Conservation (phyloP, 2,329 filamentous ascomycete genomes). For the Trichoderma guizhouense region DNA sequence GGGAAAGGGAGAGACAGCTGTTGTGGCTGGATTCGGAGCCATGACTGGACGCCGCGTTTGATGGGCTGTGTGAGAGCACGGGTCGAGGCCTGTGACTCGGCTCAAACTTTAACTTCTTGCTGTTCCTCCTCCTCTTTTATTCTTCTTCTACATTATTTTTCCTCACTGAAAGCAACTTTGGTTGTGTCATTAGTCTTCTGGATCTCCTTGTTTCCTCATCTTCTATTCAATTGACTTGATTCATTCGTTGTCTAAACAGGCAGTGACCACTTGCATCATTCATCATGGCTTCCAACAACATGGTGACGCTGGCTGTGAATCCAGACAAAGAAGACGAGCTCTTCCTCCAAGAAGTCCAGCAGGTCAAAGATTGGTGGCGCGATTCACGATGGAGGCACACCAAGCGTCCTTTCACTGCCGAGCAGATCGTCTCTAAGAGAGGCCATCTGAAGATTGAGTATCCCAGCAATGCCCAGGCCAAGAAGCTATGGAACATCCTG, state of each 20-base stretch:
- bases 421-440: conserved; percentile 95
- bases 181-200: neutral
- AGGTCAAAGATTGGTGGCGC: conserved; percentile 91
- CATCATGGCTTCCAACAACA: conserved; percentile 60
- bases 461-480: conserved; percentile 80
- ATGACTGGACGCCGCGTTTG: conserved; percentile 8
- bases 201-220: neutral
- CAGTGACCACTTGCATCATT: conserved; percentile 19
- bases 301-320: conserved; percentile 56
- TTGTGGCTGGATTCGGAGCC: conserved; percentile 6
- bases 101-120: conserved; percentile 4
- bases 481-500: conserved; percentile 92
- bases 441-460: conserved; percentile 89
- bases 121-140: neutral
- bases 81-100: conserved; percentile 15
- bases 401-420: conserved; percentile 87
- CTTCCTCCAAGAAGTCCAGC: conserved; percentile 78
- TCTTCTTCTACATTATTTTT: neutral
- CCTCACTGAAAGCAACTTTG: neutral
- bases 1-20: neutral
- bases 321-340: conserved; percentile 59
- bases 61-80: neutral
- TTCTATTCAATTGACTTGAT: neutral
- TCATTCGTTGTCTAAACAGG: neutral
- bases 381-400: conserved; percentile 91